These are phyloP conservation scores for Digitaria exilis DNA, from an alignment of 202 grass and related monocot genomes.

Conservation along the genomic window DNA sequence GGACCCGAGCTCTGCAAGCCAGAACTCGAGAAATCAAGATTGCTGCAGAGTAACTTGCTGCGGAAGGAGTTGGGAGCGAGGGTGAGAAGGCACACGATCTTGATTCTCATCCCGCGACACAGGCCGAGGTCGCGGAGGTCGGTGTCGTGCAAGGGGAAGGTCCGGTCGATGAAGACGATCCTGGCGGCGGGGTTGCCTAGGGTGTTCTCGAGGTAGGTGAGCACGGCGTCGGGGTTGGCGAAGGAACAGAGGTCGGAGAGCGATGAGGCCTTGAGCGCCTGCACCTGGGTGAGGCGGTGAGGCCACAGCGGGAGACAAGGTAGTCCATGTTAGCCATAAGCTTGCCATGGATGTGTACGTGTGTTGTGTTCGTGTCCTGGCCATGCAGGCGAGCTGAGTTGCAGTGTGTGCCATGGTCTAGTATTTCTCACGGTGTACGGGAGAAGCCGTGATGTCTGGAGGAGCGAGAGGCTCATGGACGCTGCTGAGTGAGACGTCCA, in stretches of 20 bases:
- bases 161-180: background rate
- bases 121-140: conserved; percentile 41
- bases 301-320: conserved; percentile 6
- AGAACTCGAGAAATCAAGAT: conserved; percentile 55
- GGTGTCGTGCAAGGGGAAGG: conserved; percentile 22
- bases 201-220: conserved; percentile 35
- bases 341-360: too few species aligned
- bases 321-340: too few species aligned
- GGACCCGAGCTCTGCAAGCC: conserved; percentile 39
- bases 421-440: too few species aligned
- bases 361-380: too few species aligned
- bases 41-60: background rate
- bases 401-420: too few species aligned
- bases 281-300: conserved; percentile 12
- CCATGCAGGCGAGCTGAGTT: too few species aligned
- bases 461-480: too few species aligned
- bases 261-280: background rate
- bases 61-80: background rate
- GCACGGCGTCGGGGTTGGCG: conserved; percentile 46
- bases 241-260: conserved; percentile 45
- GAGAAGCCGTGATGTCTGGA: too few species aligned
- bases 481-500: too few species aligned
- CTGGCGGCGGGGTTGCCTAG: conserved; percentile 24
- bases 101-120: conserved; percentile 28
- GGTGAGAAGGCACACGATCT: conserved; percentile 32